Conservation (phyloP, 768 basidiomycete genomes). For the Rhodosporidiobolus sp. region DNA sequence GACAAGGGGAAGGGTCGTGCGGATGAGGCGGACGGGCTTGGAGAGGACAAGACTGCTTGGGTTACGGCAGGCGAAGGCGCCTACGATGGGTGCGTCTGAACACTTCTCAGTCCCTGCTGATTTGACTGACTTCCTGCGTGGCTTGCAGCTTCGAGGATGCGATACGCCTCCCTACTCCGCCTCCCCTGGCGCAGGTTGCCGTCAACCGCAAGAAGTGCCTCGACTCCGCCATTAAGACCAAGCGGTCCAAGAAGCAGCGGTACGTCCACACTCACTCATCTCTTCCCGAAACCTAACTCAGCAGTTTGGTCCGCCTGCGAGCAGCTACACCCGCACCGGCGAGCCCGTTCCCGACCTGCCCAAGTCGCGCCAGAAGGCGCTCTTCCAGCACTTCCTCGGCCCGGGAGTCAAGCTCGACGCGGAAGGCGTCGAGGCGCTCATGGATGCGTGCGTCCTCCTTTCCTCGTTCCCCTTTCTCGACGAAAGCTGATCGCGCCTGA, state of each 20-base stretch:
- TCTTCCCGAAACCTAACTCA: background rate
- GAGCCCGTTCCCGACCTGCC: constrained; percentile 12
- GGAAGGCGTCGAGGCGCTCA: background rate
- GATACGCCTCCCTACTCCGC: background rate
- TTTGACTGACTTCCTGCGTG: background rate
- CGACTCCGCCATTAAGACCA: background rate
- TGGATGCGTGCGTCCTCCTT: constrained; percentile 13
- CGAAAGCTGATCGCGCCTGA: too few species aligned
- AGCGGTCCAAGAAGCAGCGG: constrained; percentile 11
- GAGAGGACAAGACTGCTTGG: background rate
- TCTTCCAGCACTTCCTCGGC: constrained; percentile 22
- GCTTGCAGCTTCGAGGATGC: background rate
- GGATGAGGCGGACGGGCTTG: background rate
- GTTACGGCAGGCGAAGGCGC: background rate
- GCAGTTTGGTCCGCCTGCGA: too few species aligned
- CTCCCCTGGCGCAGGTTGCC: background rate
- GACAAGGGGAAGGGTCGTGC: constrained; percentile 9
- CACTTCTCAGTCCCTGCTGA: background rate
- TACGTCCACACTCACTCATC: background rate
- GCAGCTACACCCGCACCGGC: constrained; percentile 20
- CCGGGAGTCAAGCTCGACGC: constrained; percentile 13
- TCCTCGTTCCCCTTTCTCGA: too few species aligned
- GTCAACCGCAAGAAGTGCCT: constrained; percentile 15
- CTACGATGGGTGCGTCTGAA: background rate
- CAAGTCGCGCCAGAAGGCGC: constrained; percentile 1